Base-by-base conservation (phyloP, 805 yeast genomes). In the Diddensiella transvaalensis region DNA sequence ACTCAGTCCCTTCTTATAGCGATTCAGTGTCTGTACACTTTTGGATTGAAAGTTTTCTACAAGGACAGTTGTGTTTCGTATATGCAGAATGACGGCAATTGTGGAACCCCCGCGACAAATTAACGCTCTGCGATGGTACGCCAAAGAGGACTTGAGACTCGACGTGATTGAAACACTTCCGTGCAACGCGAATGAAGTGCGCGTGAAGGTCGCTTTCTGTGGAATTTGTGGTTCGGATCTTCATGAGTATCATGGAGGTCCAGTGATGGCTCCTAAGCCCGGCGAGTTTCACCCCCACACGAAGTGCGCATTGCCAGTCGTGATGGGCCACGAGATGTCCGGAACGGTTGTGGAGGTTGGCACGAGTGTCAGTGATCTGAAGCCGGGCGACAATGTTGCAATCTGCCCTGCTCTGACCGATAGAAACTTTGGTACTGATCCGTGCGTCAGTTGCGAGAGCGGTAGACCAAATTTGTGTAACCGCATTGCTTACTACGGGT, bases 181-280 rank as follows among this genome's bases (percentile, higher is more conserved):
- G 15, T 35, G 38, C 60, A 41, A 64, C 18, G 63, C 64, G 3
- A 68, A 69, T 30, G 79, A 76, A 42, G 63, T 75, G 15, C 62
- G 73, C n/a, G 56, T 76, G 22, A 74, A 70, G 19, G 69, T 76
- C 13, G 59, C 68, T 6, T 77, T 69, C 60, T 78, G 84, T 57
- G 86, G 86, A 4, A 78, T 80, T 38, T 81, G 86, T 57, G 85
- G 85, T 22, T 72, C 82, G 1, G 85, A 80, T 59, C 64, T 80
- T 36, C 82, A 79, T 55, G 80, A 82, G 60, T 80, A 70, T 55
- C 55, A 66, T 23, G 79, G 74, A 23, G 83, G 82, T 0, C 85
- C 87, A 6, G 77, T 78, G 47, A 79, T 82, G 60, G 73, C 71
- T 3, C 62, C 67, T 49, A 35, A 35, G 38, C 18, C 15, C 8